Percentiles rank a stretch among this genome's conserved stretches.
Evolutionary conservation across 2,329 filamentous ascomycete species (phyloP).

Genomic region (Pseudocercospora cruenta): DNA sequence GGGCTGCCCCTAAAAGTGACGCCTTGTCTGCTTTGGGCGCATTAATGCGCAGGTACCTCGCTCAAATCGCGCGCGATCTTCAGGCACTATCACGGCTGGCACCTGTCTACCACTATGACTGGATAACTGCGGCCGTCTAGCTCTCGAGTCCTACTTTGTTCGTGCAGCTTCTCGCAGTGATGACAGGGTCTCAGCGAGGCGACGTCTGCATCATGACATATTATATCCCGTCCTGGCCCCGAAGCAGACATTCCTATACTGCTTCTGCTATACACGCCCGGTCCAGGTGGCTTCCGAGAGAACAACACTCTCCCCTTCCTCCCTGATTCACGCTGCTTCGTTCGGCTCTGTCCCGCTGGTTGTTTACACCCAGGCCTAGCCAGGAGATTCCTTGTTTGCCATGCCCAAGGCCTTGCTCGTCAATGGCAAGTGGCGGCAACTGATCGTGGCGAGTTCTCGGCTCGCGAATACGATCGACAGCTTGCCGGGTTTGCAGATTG

Average conservation of each 20-base stretch:
- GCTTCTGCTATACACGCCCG: constrained; percentile 2
- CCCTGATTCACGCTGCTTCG: neutral
- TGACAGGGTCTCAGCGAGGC: constrained; percentile 15
- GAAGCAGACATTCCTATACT: neutral
- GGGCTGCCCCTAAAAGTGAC: constrained; percentile 3
- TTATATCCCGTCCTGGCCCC: neutral
- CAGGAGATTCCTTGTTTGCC: constrained; percentile 17
- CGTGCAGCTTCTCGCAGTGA: constrained; percentile 12
- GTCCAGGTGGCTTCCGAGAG: neutral
- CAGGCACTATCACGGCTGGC: constrained; percentile 24
- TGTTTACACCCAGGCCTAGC: constrained; percentile 16
- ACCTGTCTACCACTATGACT: constrained; percentile 10
- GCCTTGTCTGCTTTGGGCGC: constrained; percentile 15
- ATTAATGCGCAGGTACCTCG: constrained; percentile 2
- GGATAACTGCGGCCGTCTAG: constrained; percentile 13
- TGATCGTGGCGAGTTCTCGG: constrained; percentile 25
- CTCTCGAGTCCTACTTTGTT: constrained; percentile 16
- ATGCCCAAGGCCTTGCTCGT: constrained; percentile 13
- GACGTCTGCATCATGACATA: constrained; percentile 16
- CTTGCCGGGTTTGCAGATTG: constrained; percentile 29
- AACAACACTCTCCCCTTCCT: neutral
- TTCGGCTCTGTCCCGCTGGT: constrained; percentile 13
- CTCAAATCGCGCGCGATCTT: constrained; percentile 14
- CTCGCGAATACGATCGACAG: constrained; percentile 23
- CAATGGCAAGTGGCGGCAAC: constrained; percentile 21